Base-by-base conservation (phyloP, 345 rosid species). In the Pugionium cornutum region DNA sequence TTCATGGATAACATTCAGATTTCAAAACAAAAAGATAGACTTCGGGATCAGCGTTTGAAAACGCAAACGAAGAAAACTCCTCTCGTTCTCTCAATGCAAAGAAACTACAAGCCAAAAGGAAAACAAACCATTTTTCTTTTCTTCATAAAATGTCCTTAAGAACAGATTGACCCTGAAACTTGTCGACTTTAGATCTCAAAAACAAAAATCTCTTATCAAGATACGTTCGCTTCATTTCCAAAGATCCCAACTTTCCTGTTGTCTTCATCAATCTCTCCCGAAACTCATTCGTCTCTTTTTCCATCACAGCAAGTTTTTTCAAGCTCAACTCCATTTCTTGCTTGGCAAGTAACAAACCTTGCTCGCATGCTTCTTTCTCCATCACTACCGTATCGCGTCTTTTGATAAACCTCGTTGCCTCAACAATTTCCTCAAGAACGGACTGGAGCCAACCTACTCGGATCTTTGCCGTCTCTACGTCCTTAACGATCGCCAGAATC, bases 361-460 rank as follows among this genome's bases (percentile, higher is more conserved):
- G 33, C 7, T 50, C 66, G 34, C 70, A 64, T 3, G 35, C 60
- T 7, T 72, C 59, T 50, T 64, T 64, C 37, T 72, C 76, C 36
- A 3, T 9, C 5, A 2, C 27, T 29, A 4, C 48, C 0, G 1
- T 64, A 1, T 63, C 48, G 0, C n/a, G 41, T 57, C 34, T 64
- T 27, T 64, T 29, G 2, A 55, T 9, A 33, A 28, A 62, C 47
- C 51, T 56, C 0, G 75, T 43, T 2, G 80, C 86, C 40, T 81
- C 89, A 5, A 76, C 49, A 53, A 86, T 66, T 35, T 85, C 86
- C 9, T 72, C 70, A 28, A 64, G 47, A 49, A 64, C 53, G 2
- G 59, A 62, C 42, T 41, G n/a, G n/a, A 72, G 48, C 70, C 76
- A 72, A 42, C 25, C 53, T 9, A 9, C 66, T 50, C 7, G 59